A percentile compares a stretch with the other conserved stretches of the same genome.
phyloP scores from a whole-genome alignment of 495 filamentous ascomycete species.

The Hypoxylon crocopeplum region DNA sequence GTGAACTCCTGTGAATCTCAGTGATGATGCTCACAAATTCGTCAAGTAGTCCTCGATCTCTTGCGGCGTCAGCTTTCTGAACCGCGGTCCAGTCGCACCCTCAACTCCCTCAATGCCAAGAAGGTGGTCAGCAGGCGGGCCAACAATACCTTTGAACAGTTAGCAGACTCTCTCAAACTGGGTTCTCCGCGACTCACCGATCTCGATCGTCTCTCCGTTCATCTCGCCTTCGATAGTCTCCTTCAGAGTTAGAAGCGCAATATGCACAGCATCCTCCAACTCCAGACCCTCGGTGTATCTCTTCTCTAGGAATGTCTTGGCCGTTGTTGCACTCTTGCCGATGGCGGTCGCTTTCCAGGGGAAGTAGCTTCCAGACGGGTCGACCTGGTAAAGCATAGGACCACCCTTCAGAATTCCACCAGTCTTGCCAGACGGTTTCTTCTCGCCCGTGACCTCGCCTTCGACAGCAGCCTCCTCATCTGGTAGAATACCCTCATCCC shows the following conservation, averaged over 20 bases:
- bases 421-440: constrained; percentile 80
- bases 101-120: constrained; percentile 93
- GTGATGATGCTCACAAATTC: constrained; percentile 72
- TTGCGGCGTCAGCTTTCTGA: constrained; percentile 93
- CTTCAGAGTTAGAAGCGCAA: constrained; percentile 96
- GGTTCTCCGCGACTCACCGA: constrained; percentile 65
- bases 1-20: constrained; percentile 31
- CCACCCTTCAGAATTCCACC: constrained; percentile 95
- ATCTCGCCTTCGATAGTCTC: constrained; percentile 99
- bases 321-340: constrained; percentile 96
- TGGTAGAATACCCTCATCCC: constrained; percentile 95
- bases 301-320: constrained; percentile 99
- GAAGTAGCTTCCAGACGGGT: constrained; percentile 96
- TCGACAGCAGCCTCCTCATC: constrained; percentile 59
- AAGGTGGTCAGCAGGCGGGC: constrained; percentile 89
- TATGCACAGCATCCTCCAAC: constrained; percentile 98
- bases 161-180: constrained; percentile 34
- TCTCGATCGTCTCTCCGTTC: constrained; percentile 99
- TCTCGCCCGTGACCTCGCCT: constrained; percentile 62
- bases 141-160: constrained; percentile 79
- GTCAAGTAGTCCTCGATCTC: constrained; percentile 99
- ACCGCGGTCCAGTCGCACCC: constrained; percentile 86
- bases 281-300: constrained; percentile 96
- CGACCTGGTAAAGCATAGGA: constrained; percentile 97
- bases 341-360: constrained; percentile 99